Base-by-base conservation (phyloP, 2,329 filamentous ascomycete genomes). In the Colletotrichum godetiae region DNA sequence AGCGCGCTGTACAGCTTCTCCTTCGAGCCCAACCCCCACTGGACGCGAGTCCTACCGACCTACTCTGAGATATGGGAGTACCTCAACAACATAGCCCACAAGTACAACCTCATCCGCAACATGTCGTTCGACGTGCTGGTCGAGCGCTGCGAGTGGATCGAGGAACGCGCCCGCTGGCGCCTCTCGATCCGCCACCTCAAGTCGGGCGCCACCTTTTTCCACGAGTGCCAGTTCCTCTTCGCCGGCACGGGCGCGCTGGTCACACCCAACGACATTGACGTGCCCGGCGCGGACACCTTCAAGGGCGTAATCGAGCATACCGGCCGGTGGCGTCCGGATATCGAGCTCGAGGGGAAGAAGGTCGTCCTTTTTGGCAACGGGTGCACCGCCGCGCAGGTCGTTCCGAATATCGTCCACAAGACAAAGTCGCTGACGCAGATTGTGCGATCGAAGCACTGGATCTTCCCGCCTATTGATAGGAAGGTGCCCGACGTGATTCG, bases 1-100 rank as follows among this genome's bases (percentile, higher is more conserved):
- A 85, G 86, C 4, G 85, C 88, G 67, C 85, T 90, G n/a, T 93
- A 93, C 78, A 90, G 90, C 77, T 89, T 87, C 66, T 88, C 88
- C 1, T 93, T 91, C 77, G 84, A 86, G n/a, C 87, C 88, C 0
- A 92, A 92, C 73, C 87, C 88, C 0, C 81, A 89, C 72, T 93
- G 91, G 91, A 86, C 84, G 0, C 85, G 89, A 61, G 84, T 89
- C 62, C 88, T 91, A 76, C 88, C 90, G 1, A 84, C 87, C 57
- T 86, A 86, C 3, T 76, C 80, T 2, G 91, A 93, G 76, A 89
- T 93, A 33, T 81, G 84, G 62, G 80, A 83, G 1, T 93, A 93
- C 76, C 86, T 90, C 81, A 81, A 88, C 71, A 73, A 78, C 0
- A 82, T 92, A 0, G 89, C 90, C 0, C 79, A 82, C 8, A 83